Evolutionary conservation across 164 flowering plant genomes (phyloP), one percentile per base, ranked within the genome.

Genomic region (Aristolochia californica): DNA sequence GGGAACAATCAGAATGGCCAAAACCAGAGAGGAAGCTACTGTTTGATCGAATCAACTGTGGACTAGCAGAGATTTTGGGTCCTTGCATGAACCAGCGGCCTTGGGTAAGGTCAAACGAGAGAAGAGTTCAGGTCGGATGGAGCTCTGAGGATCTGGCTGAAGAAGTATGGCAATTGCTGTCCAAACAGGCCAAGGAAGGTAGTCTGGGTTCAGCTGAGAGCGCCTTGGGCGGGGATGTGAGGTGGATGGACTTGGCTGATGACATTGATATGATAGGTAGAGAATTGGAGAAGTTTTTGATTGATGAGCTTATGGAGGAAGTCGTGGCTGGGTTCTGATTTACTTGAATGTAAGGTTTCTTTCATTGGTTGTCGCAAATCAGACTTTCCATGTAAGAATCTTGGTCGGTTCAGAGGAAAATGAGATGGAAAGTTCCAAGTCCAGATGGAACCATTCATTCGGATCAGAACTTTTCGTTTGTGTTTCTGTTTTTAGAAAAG

Each of bases 1-100:
- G 77, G 20, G 70, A 78, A 45, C 80, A 80, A 43, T 56, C 38
- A 27, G 66, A 65, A 27, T 83, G 87, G 89, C 55, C 49, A 38
- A 79, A 71, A 59, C 75, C 68, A 0, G 97, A 87, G 45, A 78
- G 97, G 74, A 81, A 49, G 64, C 65, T 93, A 34, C 62, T 89
- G 2, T 93, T 87, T 58, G 91, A 93, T 66, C 71, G 77, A 7
- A 75, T 87, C 64, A 93, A 87, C 40, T 45, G 58, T 0, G 78
- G 71, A 15, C 69, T 89, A 13, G 38, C 61, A 26, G 83, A 83
- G 55, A 77, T 82, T 48, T 57, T 75, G 47, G 55, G 58, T 66
- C 69, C 62, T 28, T 62, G 49, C 20, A 49, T 61, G 18, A 78
- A 83, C 55, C 68, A 70, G 28, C 78, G 62, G 59, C 91, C 87